Conservation (phyloP, 305 asterid genomes). For the Andrographis paniculata region DNA sequence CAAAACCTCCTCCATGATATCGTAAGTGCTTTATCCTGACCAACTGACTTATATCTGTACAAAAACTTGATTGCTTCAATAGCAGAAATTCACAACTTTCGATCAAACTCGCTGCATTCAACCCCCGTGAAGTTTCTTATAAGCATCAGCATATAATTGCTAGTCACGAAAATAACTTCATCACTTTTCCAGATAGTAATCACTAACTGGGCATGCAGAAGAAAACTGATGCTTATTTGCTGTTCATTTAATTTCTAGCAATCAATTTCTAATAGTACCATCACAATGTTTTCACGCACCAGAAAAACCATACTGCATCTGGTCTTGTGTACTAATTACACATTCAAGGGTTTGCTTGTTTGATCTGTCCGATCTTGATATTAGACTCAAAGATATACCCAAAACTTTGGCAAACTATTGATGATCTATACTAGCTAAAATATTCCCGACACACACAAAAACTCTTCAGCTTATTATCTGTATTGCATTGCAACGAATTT, state of each 20-base stretch:
- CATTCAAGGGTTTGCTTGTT: constrained; percentile 8
- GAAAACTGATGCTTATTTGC: background rate
- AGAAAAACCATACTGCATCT: too few relatives aligned
- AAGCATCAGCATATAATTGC: background rate
- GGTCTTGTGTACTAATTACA: background rate
- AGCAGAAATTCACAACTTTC: constrained; percentile 1
- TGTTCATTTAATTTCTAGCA: too few relatives aligned
- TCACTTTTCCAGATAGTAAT: background rate
- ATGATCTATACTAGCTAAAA: too few relatives aligned
- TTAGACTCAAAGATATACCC: background rate
- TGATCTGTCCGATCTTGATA: constrained; percentile 7
- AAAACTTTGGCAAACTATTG: too few relatives aligned
- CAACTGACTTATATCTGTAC: too few relatives aligned
- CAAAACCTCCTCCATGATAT: too few relatives aligned
- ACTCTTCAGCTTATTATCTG: background rate
- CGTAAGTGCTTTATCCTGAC: too few relatives aligned
- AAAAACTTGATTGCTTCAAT: constrained; percentile 1
- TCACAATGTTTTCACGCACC: too few relatives aligned
- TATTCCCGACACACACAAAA: too few relatives aligned
- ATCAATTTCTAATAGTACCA: too few relatives aligned
- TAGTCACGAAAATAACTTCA: background rate
- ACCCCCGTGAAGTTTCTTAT: background rate
- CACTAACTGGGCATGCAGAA: constrained; percentile 5
- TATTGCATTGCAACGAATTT: background rate
- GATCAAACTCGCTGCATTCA: background rate